Evolutionary conservation across 1,284 basidiomycete genomes (phyloP).

Genomic region (Ustilago xerochloae): DNA sequence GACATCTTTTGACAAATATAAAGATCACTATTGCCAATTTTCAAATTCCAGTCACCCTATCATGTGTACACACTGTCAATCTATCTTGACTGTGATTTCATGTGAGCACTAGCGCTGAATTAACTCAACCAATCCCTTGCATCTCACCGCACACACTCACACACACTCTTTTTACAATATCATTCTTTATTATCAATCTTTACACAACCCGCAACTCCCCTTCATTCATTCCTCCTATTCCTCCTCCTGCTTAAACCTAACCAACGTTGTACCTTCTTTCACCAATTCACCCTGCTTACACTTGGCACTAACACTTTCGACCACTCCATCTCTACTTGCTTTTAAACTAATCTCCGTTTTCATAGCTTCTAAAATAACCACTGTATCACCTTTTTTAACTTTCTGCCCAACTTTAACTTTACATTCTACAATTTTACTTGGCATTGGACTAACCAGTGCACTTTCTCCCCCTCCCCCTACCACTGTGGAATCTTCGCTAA

Average conservation of each 20-base stretch:
- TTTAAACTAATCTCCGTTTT: conserved; percentile 81
- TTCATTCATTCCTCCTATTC: neutral
- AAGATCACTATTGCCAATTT: no score
- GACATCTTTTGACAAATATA: no score
- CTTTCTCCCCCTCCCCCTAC: neutral
- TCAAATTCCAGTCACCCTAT: no score
- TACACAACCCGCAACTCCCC: neutral
- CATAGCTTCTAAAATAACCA: conserved; percentile 91
- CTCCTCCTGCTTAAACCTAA: conserved; percentile 70
- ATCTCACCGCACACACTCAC: neutral
- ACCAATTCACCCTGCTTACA: conserved; percentile 85
- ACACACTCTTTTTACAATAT: neutral
- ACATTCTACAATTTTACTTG: conserved; percentile 76
- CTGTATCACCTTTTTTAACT: conserved; percentile 82
- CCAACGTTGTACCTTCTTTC: conserved; percentile 82
- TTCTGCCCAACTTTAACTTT: conserved; percentile 79
- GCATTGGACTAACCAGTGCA: conserved; percentile 38
- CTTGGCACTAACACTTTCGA: conserved; percentile 73
- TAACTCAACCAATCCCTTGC: no score
- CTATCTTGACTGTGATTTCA: no score
- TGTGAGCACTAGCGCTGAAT: no score
- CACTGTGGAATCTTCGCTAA: neutral
- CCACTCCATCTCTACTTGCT: conserved; percentile 76
- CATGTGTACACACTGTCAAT: no score
- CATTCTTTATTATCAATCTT: neutral